Conservation (phyloP, 768 basidiomycete genomes). For the Galerina sulciceps region DNA sequence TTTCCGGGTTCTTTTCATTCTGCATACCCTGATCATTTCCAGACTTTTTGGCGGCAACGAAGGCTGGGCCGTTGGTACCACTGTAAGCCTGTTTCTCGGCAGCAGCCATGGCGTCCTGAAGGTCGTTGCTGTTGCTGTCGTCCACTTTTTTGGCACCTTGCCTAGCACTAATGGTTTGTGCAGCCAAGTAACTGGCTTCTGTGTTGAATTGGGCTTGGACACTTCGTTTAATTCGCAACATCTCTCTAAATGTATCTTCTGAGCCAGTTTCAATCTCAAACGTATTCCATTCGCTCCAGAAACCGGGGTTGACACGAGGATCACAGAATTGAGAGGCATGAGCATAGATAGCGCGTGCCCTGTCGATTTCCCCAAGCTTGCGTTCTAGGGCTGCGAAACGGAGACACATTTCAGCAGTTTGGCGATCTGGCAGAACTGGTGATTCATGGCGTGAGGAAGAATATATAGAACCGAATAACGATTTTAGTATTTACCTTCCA, state of each 20-base stretch:
- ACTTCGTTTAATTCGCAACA: constrained; percentile 94
- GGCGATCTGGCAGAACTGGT: constrained; percentile 80
- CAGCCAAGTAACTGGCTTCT: constrained; percentile 90
- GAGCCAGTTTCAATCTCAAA: constrained; percentile 99
- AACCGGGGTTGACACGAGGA: constrained; percentile 86
- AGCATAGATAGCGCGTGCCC: constrained; percentile 94
- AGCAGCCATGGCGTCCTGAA: constrained; percentile 85
- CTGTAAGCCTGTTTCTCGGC: constrained; percentile 67
- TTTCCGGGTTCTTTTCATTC: constrained; percentile 35
- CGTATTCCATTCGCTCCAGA: constrained; percentile 96
- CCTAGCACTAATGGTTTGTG: constrained; percentile 79
- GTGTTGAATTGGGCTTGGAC: constrained; percentile 99
- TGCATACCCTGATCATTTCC: constrained; percentile 36
- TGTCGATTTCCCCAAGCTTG: constrained; percentile 98
- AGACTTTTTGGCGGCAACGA: constrained; percentile 73
- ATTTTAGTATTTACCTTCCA: constrained; percentile 57
- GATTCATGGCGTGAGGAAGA: neutral
- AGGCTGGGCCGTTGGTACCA: constrained; percentile 63
- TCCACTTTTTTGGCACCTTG: constrained; percentile 55
- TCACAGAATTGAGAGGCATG: constrained; percentile 99
- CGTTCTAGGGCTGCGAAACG: constrained; percentile 95
- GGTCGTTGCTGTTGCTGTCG: constrained; percentile 44
- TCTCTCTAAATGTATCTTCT: constrained; percentile 97
- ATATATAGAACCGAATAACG: too few species aligned
- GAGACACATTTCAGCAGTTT: constrained; percentile 97